Percentiles rank a stretch among this genome's conserved stretches.
phyloP scores from a whole-genome alignment of 1,284 basidiomycete genomes.

The Apiotrichum gamsii region DNA sequence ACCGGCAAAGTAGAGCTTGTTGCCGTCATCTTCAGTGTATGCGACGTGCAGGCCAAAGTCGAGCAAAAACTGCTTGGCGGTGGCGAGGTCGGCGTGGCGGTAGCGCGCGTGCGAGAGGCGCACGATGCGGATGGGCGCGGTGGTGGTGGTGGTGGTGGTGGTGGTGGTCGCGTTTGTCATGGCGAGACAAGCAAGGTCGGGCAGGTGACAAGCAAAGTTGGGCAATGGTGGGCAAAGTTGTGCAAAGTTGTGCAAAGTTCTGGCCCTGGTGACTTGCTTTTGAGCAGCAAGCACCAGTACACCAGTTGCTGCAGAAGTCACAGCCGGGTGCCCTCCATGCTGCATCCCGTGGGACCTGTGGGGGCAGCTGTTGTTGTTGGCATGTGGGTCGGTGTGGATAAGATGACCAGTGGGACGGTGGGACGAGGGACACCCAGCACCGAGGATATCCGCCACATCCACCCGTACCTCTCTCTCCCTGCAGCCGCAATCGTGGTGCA shows the following conservation, averaged over 20 bases:
- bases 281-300: too few relatives aligned
- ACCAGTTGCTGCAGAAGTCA: too few relatives aligned
- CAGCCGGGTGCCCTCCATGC: too few relatives aligned
- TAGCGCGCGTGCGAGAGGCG: slow-evolving; percentile 25
- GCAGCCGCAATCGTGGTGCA: too few relatives aligned
- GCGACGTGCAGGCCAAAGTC: slow-evolving; percentile 24
- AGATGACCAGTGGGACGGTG: too few relatives aligned
- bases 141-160: slow-evolving; percentile 15
- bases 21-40: slow-evolving; percentile 8
- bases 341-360: too few relatives aligned
- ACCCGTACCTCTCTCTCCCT: too few relatives aligned
- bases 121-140: slow-evolving; percentile 15
- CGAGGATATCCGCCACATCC: too few relatives aligned
- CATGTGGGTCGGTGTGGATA: too few relatives aligned
- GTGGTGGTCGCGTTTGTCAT: too few relatives aligned
- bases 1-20: slow-evolving; percentile 20
- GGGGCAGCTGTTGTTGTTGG: too few relatives aligned
- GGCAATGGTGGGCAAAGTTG: background rate
- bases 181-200: background rate
- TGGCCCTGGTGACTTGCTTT: background rate
- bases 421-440: too few relatives aligned
- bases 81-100: slow-evolving; percentile 17
- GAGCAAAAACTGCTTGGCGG: slow-evolving; percentile 15
- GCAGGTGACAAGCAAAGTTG: background rate
- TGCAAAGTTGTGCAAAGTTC: background rate